These are phyloP conservation scores for Schizochytrium sp. DNA, from an alignment of 108 stramenopile genomes.

Conservation along the genomic window DNA sequence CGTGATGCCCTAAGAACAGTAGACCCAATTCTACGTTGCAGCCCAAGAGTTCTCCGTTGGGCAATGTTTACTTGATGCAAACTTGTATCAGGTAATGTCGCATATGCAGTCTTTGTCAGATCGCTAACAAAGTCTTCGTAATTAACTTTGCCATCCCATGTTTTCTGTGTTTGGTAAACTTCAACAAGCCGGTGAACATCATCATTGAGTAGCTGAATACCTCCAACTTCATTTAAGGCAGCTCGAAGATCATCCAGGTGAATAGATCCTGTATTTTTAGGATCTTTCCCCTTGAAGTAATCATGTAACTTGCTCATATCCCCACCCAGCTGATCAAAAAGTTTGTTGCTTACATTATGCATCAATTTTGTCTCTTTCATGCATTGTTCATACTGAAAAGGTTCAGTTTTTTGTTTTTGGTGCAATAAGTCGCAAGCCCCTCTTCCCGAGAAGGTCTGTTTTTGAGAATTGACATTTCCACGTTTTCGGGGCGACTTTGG, in stretches of 20 bases:
- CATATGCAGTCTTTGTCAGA: neutral
- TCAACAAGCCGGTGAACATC: neutral
- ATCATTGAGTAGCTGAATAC: neutral
- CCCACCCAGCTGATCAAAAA: too few species aligned
- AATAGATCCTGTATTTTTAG: too few species aligned
- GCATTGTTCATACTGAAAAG: too few species aligned
- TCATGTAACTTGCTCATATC: too few species aligned
- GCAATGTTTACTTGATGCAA: neutral
- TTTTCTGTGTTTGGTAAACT: neutral
- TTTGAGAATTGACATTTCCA: neutral
- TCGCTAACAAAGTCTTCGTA: neutral
- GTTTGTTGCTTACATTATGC: too few species aligned
- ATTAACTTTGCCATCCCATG: neutral
- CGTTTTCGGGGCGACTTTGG: neutral
- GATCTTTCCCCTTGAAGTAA: too few species aligned
- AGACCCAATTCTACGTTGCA: slow-evolving; percentile 8
- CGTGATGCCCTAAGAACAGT: neutral
- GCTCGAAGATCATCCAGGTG: too few species aligned
- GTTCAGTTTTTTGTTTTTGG: neutral
- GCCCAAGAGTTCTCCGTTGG: neutral
- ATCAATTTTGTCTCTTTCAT: too few species aligned
- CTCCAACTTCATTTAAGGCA: too few species aligned
- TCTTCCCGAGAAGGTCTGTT: neutral
- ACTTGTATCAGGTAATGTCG: neutral
- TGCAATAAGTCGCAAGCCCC: neutral